Evolutionary conservation across 2,329 filamentous ascomycete species (phyloP), one percentile per base, ranked within the genome.

Genomic region (Aspergillus sclerotialis): DNA sequence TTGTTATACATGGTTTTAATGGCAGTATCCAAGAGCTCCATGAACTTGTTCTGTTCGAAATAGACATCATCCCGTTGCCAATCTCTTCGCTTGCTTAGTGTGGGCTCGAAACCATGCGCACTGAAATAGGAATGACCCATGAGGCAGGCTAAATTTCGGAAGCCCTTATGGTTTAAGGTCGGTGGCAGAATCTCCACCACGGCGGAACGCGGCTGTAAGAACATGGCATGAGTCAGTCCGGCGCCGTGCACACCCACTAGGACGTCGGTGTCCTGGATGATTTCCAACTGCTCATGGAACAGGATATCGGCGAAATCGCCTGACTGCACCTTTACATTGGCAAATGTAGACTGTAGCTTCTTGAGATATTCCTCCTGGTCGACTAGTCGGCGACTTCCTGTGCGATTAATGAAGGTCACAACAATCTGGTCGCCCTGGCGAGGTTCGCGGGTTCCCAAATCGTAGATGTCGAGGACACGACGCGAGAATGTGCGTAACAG

Each of bases 241-340:
- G 65, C 64, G 27, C 67, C 67, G 44, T 70, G 65, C 2, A 65
- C 58, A 18, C 65, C 65, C 5, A 67, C 55, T 7, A 70, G 50
- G 11, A 69, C 42, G 37, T 69, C 64, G 1, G 65, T 67, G 16
- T 49, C 46, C 10, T 50, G 56, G 7, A 56, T 49, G 2, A 63
- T 24, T 7, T 40, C 35, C 4, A 68, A 28, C 44, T 69, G 66
- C 21, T 63, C 50, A 0, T 33, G 23, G 27, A 69, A 56, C 5
- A 62, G 33, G n/a, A 65, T 36, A n/a, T 45, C 36, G 0, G 56
- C 58, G 37, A 69, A 64, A 42, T 68, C 61, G 13, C 68, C 42
- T 7, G 54, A 44, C 10, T 50, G 43, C 4, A 67, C 39, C 3
- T 40, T 44, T 26, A 63, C 46, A 11, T 49, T 42, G 3, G 55